Percentiles rank a stretch among this genome's conserved stretches.
Conservation (phyloP, 306 rosid species). For the Arachis stenosperma region DNA sequence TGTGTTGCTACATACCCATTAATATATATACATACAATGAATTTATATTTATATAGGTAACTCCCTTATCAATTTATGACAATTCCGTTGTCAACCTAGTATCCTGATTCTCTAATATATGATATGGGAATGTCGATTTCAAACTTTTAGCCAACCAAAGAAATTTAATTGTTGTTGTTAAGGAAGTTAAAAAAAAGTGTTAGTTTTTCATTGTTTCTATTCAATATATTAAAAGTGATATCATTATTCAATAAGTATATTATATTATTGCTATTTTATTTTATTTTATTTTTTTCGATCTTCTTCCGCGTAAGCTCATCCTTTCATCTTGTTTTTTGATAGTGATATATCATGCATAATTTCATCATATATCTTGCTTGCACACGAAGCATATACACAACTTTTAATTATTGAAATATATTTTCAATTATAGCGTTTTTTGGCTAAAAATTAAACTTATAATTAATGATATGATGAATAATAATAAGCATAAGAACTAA, state of each 20-base stretch:
- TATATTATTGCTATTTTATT: too few species aligned
- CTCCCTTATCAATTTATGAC: not conserved
- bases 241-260: not conserved
- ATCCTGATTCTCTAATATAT: not conserved
- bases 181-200: not conserved
- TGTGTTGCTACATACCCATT: too few species aligned
- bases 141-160: not conserved
- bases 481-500: too few species aligned
- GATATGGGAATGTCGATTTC: not conserved
- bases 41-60: not conserved
- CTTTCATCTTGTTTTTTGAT: conserved; percentile 2
- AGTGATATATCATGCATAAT: too few species aligned
- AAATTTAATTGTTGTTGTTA: not conserved
- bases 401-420: not conserved
- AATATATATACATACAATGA: too few species aligned
- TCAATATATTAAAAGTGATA: conserved; percentile 12
- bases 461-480: too few species aligned
- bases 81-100: not conserved
- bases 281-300: not conserved
- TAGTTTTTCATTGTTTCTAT: conserved; percentile 18
- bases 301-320: not conserved
- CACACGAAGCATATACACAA: conserved; percentile 1
- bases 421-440: not conserved
- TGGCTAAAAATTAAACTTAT: not conserved
- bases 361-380: conserved; percentile 12